Evolutionary conservation across 78 protist species (phyloP).

Genomic region (Neovahlkampfia damariscottae): DNA sequence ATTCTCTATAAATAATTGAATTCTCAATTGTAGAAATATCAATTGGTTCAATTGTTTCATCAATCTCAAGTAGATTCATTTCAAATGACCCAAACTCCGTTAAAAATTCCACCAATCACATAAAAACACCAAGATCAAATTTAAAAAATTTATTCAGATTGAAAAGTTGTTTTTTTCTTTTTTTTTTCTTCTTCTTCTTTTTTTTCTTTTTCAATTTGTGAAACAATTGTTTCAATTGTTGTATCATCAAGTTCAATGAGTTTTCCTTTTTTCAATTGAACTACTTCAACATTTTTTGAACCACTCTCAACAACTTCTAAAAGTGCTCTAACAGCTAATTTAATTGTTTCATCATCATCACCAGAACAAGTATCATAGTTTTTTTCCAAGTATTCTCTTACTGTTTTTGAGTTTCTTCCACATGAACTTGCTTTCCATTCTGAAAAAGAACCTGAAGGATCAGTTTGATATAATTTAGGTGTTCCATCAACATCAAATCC

Average conservation of each 20-base stretch:
- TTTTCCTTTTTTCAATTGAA: not conserved
- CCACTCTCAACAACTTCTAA: conserved; percentile 92
- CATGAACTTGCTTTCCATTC: conserved; percentile 85
- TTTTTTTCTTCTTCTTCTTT: not conserved
- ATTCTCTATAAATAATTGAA: too few species aligned
- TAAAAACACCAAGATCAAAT: too few species aligned
- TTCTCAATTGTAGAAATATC: too few species aligned
- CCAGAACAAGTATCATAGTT: too few species aligned
- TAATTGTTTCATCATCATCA: conserved; percentile 48
- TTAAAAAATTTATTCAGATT: too few species aligned
- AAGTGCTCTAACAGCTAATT: conserved; percentile 85
- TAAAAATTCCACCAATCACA: too few species aligned
- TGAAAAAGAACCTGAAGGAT: conserved; percentile 87
- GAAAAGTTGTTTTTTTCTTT: not conserved
- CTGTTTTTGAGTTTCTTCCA: conserved; percentile 74
- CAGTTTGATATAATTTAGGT: conserved; percentile 89
- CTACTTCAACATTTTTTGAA: not conserved
- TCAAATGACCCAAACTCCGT: too few species aligned
- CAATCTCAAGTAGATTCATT: too few species aligned
- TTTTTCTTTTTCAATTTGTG: not conserved
- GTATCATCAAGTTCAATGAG: not conserved
- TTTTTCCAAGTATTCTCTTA: conserved; percentile 90
- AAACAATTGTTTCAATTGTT: not conserved
- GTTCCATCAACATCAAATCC: conserved; percentile 86
- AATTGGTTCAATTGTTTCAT: too few species aligned